Percentiles rank a stretch among this genome's conserved stretches.
These are phyloP conservation scores for Juglanconis oblonga DNA, from an alignment of 2,329 filamentous ascomycete species.

Conservation along the genomic window DNA sequence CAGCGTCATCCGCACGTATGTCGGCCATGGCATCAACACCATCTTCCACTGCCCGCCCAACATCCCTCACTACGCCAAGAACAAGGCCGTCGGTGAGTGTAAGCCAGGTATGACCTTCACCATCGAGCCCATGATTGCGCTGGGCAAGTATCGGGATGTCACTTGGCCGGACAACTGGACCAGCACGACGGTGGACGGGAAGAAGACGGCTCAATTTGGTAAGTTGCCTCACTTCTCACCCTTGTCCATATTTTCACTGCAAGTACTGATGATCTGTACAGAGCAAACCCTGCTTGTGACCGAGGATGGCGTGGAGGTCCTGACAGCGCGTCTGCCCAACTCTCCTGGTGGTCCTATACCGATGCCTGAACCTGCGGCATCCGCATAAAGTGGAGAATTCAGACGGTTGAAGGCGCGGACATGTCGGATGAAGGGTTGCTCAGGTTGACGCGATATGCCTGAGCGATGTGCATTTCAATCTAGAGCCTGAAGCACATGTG, in stretches of 20 bases:
- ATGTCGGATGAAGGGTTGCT: no score
- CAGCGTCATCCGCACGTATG: slow-evolving; percentile 93
- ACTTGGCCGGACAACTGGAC: slow-evolving; percentile 99
- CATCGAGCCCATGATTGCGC: slow-evolving; percentile 96
- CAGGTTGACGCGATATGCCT: no score
- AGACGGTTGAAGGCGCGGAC: slow-evolving; percentile 53
- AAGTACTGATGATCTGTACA: slow-evolving; percentile 24
- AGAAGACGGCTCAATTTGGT: slow-evolving; percentile 90
- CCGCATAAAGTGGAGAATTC: not conserved
- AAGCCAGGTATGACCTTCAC: slow-evolving; percentile 99
- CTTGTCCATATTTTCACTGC: no score
- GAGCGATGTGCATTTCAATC: no score
- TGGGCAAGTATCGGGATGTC: slow-evolving; percentile 87
- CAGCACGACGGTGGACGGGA: slow-evolving; percentile 86
- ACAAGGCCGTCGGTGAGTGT: slow-evolving; percentile 91
- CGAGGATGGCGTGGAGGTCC: slow-evolving; percentile 76
- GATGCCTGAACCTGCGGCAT: slow-evolving; percentile 39
- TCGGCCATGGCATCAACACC: slow-evolving; percentile 90
- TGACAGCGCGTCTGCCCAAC: slow-evolving; percentile 70
- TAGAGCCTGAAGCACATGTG: no score
- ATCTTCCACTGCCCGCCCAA: slow-evolving; percentile 93
- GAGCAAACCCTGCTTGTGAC: slow-evolving; percentile 85
- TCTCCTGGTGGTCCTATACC: slow-evolving; percentile 74
- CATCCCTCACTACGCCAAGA: slow-evolving; percentile 96
- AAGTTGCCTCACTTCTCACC: slow-evolving; percentile 31